phyloP scores from a whole-genome alignment of 192 early-diverging fungal species.

The Linnemannia hyalina region DNA sequence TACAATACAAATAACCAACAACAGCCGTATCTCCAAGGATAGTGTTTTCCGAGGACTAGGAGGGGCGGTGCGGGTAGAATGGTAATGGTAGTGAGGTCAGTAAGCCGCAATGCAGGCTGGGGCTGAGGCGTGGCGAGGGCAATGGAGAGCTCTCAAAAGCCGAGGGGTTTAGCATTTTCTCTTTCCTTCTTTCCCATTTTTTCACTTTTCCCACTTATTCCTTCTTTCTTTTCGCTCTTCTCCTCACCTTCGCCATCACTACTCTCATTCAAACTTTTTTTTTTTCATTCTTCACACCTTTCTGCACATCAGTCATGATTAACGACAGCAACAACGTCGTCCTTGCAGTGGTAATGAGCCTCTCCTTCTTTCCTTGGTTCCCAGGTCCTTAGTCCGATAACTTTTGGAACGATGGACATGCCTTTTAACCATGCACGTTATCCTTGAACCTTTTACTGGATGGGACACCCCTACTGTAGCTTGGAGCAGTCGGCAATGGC shows the following conservation, averaged over 20 bases:
- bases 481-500: slow-evolving; percentile 65
- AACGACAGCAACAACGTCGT: slow-evolving; percentile 55
- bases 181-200: not conserved
- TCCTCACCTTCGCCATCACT: not conserved
- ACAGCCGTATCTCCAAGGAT: not conserved
- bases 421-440: not conserved
- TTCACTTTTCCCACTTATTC: not conserved
- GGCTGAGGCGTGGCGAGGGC: slow-evolving; percentile 3
- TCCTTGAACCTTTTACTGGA: not conserved
- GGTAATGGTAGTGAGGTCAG: not conserved
- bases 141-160: not conserved
- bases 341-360: slow-evolving; percentile 38
- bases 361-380: not conserved
- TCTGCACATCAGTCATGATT: slow-evolving; percentile 19
- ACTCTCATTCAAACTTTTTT: slow-evolving; percentile 2
- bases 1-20: not conserved
- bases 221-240: not conserved
- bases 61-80: too few species aligned
- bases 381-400: not conserved
- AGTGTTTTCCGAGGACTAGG: not conserved
- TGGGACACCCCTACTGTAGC: not conserved
- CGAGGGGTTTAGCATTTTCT: not conserved
- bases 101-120: not conserved
- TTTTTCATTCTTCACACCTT: not conserved
- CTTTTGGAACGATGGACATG: not conserved